Evolutionary conservation across 164 flowering plant genomes (phyloP), one percentile per base, ranked within the genome.

Genomic region (Vitis rupestris): DNA sequence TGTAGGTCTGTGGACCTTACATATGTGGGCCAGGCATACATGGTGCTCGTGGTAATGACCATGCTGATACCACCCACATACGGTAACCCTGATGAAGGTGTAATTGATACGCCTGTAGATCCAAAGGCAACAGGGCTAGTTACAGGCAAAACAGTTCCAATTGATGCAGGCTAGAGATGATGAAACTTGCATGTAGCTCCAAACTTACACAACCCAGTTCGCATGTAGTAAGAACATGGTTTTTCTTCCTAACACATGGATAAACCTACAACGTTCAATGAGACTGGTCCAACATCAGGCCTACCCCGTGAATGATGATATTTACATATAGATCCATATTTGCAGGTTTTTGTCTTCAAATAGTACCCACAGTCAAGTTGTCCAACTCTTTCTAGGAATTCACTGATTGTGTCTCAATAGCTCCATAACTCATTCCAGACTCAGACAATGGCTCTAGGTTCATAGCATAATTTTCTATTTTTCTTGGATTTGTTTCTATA

Each of bases 121-220:
- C 86, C 85, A 73, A 69, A 79, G 37, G 81, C 76, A 66, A 78
- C 61, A 61, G 71, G 27, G 27, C 80, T 82, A 54, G 67, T 68
- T 37, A 67, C 49, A 71, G 93, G 82, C 48, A 70, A 59, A 17
- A 65, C 50, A 75, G 80, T 61, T 66, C 86, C 86, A 73, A 70
- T 56, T 48, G 82, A 53, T 49, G 83, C 27, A 63, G 88, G 96
- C 75, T 85, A 87, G 3, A 92, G 97, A 81, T 92, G 97, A 75
- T 89, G 78, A 65, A 88, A 92, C 76, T 90, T 92, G 86, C 97
- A 92, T 23, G 92, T 85, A 73, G 70, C 62, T 75, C 94, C 97
- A 84, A 82, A 91, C 71, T 89, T 91, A 67, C 97, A 91, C 5
- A 74, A 62, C 59, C 97, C 92, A 58, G 84, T 89, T 31, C 86